Evolutionary conservation across 345 rosid genomes (phyloP).

Genomic region (Salix udensis): DNA sequence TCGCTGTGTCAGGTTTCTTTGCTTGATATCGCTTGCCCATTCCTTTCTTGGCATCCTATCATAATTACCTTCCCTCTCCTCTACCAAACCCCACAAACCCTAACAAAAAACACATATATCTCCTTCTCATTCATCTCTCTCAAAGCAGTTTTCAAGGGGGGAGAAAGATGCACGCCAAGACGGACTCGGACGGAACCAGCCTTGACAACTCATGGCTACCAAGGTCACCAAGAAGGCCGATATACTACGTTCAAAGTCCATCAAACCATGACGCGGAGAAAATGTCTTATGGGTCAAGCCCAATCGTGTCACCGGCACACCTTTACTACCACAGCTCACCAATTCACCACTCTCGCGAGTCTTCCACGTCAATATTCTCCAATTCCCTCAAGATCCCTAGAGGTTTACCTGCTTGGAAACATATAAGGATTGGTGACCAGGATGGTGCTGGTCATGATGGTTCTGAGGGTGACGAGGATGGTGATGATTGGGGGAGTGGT

Average conservation of each 20-base stretch:
- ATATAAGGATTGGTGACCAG: slow-evolving; percentile 36
- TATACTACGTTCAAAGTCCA: slow-evolving; percentile 93
- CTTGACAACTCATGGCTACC: slow-evolving; percentile 63
- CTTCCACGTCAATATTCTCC: slow-evolving; percentile 85
- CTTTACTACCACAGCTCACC: slow-evolving; percentile 89
- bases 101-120: neutral
- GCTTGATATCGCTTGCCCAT: neutral
- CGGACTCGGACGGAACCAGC: slow-evolving; percentile 89
- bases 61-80: neutral
- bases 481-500: slow-evolving; percentile 15
- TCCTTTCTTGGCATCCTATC: neutral
- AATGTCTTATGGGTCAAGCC: slow-evolving; percentile 92
- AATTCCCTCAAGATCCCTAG: slow-evolving; percentile 59
- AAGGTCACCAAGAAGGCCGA: slow-evolving; percentile 53
- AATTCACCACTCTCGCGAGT: slow-evolving; percentile 92
- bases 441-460: slow-evolving; percentile 24
- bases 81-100: neutral
- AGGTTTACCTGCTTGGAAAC: slow-evolving; percentile 53
- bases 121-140: neutral
- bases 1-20: neutral
- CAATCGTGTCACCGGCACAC: slow-evolving; percentile 66
- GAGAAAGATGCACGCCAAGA: slow-evolving; percentile 73
- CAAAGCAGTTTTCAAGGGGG: neutral
- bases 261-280: slow-evolving; percentile 93
- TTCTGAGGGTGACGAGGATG: slow-evolving; percentile 34